Evolutionary conservation across 2,329 filamentous ascomycete species (phyloP), one percentile per base, ranked within the genome.

Genomic region (Clonostachys sp.): DNA sequence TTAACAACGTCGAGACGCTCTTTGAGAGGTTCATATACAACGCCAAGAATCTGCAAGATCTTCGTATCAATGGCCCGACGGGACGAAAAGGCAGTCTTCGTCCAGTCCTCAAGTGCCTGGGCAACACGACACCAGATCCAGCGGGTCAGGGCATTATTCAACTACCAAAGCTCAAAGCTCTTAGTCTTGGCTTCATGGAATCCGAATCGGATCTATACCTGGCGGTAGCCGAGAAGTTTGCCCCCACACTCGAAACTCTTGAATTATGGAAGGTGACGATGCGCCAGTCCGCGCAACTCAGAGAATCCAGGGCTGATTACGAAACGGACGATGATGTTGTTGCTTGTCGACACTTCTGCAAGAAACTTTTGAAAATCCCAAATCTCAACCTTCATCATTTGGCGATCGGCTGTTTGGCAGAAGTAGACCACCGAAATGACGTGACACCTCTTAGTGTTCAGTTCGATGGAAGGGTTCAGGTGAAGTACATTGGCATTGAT

Each of bases 1-100:
- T 39, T 12, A 30, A 30, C 3, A 30, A 30, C 24, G 24, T 6
- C 24, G 9, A 30, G 24, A 30, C 24, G 24, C 24, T 30, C 24
- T 30, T 30, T 30, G 24, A 30, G 24, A 10, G 9, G 24, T 63
- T 64, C 41, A 52, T 64, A 4, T 42, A 46, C n/a, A 46, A 53
- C 14, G 47, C 55, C 34, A 50, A 60, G 5, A 74, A 75, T 16
- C 50, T 84, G 6, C 66, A 67, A 33, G 73, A 79, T 53, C 63
- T 84, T 6, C 71, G 80, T 4, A 56, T 83, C 41, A 83, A 83
- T 53, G 53, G 54, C 16, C 44, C 24, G 48, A 1, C 44, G 51
- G 14, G 44, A 34, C 8, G 18, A 48, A 0, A 16, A 47, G 5
- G 16, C 47, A 5, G 47, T 55, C 4, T 47, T 57, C 3, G 52